Evolutionary conservation across 768 basidiomycete species (phyloP), one percentile per base, ranked within the genome.

Genomic region (Tulasnella sp.): DNA sequence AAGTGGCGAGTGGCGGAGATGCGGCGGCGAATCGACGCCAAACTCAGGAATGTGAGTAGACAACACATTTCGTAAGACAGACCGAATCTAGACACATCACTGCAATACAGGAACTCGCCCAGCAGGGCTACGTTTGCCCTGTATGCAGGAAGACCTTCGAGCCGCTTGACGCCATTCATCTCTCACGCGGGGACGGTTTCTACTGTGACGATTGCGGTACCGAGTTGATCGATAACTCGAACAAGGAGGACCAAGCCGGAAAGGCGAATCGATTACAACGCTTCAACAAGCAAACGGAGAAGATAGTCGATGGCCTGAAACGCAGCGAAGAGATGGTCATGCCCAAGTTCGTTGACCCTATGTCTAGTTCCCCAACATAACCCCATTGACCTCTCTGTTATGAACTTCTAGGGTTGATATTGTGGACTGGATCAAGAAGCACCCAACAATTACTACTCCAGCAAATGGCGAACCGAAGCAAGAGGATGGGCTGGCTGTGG

Each of bases 1-100:
- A 97, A 98, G 71, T 99, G 95, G 90, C 80, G 94, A 42, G 82
- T 98, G 56, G 89, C 89, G 3, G 87, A 88, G 69, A 93, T 97
- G 90, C 80, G 88, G 64, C 79, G 84, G 63, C 82, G 82, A 62
- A 91, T 99, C 64, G 93, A 98, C 73, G 84, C 86, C 30, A 84
- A 84, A 55, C 76, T 95, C 65, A 85, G 92, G 64, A 91, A 94
- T 72, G 94, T 92, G 62, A 58, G 82, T 74, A 32, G 24, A 24
- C n/a, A 38, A 2, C 9, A 44, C 7, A 7, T 15, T 38, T 38
- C 34, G 5, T 5, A 38, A 15, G 34, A 7, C 34, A 38, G 7
- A 38, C 15, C 7, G 7, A 15, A 38, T 38, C 41, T 29, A 23
- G 13, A 19, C 34, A 38, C 15, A 38, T 38, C 34, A 38, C 15